phyloP scores from a whole-genome alignment of 495 filamentous ascomycete genomes.

The Neurospora sp. region DNA sequence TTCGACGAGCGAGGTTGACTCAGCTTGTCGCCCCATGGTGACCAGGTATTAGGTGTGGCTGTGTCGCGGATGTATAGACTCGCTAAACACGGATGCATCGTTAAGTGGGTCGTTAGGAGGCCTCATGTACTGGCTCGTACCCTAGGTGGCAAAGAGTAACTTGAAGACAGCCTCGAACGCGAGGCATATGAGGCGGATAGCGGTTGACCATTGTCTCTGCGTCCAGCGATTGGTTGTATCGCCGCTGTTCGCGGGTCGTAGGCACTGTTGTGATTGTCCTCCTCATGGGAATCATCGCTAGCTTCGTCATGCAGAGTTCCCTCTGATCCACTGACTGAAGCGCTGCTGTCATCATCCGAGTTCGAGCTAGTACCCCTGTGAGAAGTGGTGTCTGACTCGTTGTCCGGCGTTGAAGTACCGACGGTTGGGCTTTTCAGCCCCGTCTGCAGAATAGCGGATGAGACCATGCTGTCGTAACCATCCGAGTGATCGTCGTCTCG shows the following conservation, averaged over 20 bases:
- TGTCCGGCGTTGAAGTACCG: slow-evolving; percentile 1
- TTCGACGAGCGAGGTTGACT: slow-evolving; percentile 1
- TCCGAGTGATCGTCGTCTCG: slow-evolving; percentile 14
- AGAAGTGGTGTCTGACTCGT: slow-evolving; percentile 3
- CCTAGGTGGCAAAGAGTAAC: background rate
- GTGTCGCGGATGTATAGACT: background rate
- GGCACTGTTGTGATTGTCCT: background rate
- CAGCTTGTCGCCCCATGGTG: background rate
- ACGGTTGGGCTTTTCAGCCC: slow-evolving; percentile 10
- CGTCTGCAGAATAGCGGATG: slow-evolving; percentile 20
- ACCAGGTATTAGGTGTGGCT: background rate
- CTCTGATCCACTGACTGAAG: slow-evolving; percentile 13
- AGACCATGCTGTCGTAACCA: slow-evolving; percentile 25
- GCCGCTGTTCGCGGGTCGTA: background rate
- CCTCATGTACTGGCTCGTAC: background rate
- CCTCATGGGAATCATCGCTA: background rate
- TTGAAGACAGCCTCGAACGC: background rate
- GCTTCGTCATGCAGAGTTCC: slow-evolving; percentile 19
- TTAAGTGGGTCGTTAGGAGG: background rate
- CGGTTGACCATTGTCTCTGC: slow-evolving; percentile 3
- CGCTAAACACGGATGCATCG: background rate
- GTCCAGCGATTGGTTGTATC: slow-evolving; percentile 8
- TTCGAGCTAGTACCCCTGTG: slow-evolving; percentile 10
- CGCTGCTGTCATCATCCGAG: slow-evolving; percentile 10
- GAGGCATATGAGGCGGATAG: slow-evolving; percentile 5